Evolutionary conservation across 2,329 filamentous ascomycete genomes (phyloP), one percentile per base, ranked within the genome.

Genomic region (Alternaria infectoria): DNA sequence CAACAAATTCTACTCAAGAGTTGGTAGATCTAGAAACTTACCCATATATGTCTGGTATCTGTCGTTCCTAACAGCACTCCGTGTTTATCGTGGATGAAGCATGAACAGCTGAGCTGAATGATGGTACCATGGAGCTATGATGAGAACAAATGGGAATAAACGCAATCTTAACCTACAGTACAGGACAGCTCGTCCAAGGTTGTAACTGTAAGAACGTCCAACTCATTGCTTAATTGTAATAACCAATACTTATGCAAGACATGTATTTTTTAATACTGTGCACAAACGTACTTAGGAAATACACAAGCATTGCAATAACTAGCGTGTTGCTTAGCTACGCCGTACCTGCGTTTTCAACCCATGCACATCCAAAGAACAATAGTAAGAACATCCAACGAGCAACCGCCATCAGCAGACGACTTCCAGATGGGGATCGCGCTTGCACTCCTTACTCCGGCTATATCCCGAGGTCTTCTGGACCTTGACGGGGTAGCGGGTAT

Each of bases 221-320:
- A 15, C 30, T 36, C 13, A 15, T 15, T 15, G 13, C 30, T 15
- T 15, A 9, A 15, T 36, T 8, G 1, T 7, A 36, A 36, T 15
- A 15, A 36, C 0, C 3, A 15, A 4, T 8, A 36, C 13, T 15
- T 36, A 36, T 36, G 0, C 8, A 15, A 36, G 4, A 15, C 13
- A 9, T 9, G 5, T 8, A 36, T 0, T 36, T 4, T 9, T 36
- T 0, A 6, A 36, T 5, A 36, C 3, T 5, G 7, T 5, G 13
- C 0, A 15, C 0, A 4, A 36, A 8, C 4, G 2, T 9, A 3
- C 3, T 15, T 1, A 15, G 3, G 3, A 8, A 15, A 15, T 15
- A 15, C 7, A 36, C 13, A 36, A 36, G 30, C 32, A n/a, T 36
- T 36, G 32, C 13, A 9, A n/a, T n/a, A 36, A n/a, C 32, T 36